Percentiles rank a stretch among this genome's conserved stretches.
These are phyloP conservation scores for Trametes maxima DNA, from an alignment of 768 basidiomycete genomes.

Conservation along the genomic window DNA sequence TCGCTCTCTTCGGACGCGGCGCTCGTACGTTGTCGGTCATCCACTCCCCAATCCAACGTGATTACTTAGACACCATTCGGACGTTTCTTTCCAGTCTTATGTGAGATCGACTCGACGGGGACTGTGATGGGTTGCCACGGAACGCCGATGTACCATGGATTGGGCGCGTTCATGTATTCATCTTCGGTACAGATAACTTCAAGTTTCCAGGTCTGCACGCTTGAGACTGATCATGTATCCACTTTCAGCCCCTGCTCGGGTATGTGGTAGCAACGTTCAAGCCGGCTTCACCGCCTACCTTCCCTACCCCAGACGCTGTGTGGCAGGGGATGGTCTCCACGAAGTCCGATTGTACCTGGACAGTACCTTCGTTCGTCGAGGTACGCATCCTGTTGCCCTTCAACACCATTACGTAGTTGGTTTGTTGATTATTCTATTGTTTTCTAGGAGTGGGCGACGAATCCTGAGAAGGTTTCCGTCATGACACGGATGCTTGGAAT, in stretches of 20 bases:
- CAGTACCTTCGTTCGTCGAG: conserved; percentile 25
- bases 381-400: background rate
- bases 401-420: background rate
- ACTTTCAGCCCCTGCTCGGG: conserved; percentile 12
- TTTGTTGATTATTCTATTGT: background rate
- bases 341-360: conserved; percentile 12
- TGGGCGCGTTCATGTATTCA: conserved; percentile 14
- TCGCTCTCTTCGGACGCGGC: conserved; percentile 1
- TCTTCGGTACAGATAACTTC: background rate
- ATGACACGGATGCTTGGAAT: conserved; percentile 21
- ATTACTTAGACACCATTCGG: background rate
- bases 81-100: background rate
- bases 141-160: conserved; percentile 21
- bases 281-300: conserved; percentile 27
- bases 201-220: background rate
- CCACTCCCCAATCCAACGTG: too few species aligned
- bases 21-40: background rate
- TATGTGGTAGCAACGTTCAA: conserved; percentile 27
- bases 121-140: conserved; percentile 18
- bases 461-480: conserved; percentile 22
- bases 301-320: conserved; percentile 27
- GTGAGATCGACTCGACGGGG: conserved; percentile 6
- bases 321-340: conserved; percentile 11
- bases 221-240: background rate
- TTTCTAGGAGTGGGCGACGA: conserved; percentile 21